Base-by-base conservation (phyloP, 1,284 basidiomycete genomes). In the Ganoderma lucidum region DNA sequence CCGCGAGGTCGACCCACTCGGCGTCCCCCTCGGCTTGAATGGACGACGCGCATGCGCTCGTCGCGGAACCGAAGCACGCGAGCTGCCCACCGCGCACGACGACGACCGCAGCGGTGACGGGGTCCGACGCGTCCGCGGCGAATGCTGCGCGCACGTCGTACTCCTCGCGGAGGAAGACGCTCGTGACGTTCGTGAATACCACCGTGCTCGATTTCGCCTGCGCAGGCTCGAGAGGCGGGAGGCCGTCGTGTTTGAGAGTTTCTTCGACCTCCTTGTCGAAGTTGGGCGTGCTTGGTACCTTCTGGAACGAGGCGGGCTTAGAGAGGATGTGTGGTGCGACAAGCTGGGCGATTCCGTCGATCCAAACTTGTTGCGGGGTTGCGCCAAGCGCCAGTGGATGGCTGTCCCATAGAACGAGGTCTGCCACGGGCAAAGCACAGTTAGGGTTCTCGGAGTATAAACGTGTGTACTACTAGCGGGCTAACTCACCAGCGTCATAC, bases 301-400 rank as follows among this genome's bases (percentile, higher is more conserved):
- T 74, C 74, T 91, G 90, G 68, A 84, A 82, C 0, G 76, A 62
- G 6, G 69, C 55, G 0, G 88, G 85, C 76, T 92, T 92, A 45
- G 78, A 68, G 28, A 78, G 75, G 12, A 80, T 70, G 71, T 83
- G 78, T 0, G 90, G 84, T 3, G 80, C 73, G 23, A 80, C 78
- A 15, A 93, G 76, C 74, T 93, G 91, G 5, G 87, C 75, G 61
- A 92, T 88, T 6, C 91, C 91, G 73, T 93, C 91, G 68, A 92
- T 90, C 81, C 86, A 91, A 28, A 92, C 91, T 80, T 92, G 91
- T 51, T 83, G 92, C 76, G 88, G 96, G 75, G 87, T 90, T 79
- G 84, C 88, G 15, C 90, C 90, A 17, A 96, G 81, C 0, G 88
- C 81, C 32, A 96, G 84, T 0, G 96, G 96, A 81, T 96, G 90